phyloP scores from a whole-genome alignment of 257 asterid species.

The Solanum chmielewskii region DNA sequence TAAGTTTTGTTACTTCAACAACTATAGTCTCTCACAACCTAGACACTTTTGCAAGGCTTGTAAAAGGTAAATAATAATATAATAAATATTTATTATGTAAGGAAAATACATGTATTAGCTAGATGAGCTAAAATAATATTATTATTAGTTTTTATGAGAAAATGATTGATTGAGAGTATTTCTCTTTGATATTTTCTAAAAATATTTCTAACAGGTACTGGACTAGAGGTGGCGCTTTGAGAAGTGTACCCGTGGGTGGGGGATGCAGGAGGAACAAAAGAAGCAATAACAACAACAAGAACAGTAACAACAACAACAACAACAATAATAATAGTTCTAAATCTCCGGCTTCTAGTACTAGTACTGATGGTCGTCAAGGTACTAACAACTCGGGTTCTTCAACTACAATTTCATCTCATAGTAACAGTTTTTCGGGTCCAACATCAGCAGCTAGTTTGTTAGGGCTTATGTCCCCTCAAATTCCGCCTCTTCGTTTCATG shows the following conservation, averaged over 20 bases:
- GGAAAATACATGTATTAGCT: not conserved
- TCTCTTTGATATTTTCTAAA: too few relatives aligned
- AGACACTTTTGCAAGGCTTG: slow-evolving; percentile 97
- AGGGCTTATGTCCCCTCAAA: slow-evolving; percentile 33
- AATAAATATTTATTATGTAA: not conserved
- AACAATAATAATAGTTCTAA: slow-evolving; percentile 24
- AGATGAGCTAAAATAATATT: not conserved
- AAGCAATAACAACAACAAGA: slow-evolving; percentile 24
- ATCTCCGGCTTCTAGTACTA: slow-evolving; percentile 41
- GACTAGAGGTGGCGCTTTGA: slow-evolving; percentile 85
- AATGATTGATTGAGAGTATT: not conserved
- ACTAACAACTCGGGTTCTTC: slow-evolving; percentile 32
- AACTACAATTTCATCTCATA: slow-evolving; percentile 28
- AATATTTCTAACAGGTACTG: slow-evolving; percentile 34
- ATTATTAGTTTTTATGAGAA: not conserved
- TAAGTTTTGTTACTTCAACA: slow-evolving; percentile 87
- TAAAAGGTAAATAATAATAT: slow-evolving; percentile 20
- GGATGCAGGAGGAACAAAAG: slow-evolving; percentile 79
- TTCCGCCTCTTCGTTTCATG: slow-evolving; percentile 46
- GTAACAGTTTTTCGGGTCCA: not conserved
- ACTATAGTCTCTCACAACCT: slow-evolving; percentile 84
- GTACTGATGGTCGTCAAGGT: slow-evolving; percentile 24
- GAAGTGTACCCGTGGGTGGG: slow-evolving; percentile 89
- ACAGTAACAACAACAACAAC: not conserved
- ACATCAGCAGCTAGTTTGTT: slow-evolving; percentile 11